These are phyloP conservation scores for Leccinum insolens DNA, from an alignment of 1,284 basidiomycete genomes.

Conservation along the genomic window DNA sequence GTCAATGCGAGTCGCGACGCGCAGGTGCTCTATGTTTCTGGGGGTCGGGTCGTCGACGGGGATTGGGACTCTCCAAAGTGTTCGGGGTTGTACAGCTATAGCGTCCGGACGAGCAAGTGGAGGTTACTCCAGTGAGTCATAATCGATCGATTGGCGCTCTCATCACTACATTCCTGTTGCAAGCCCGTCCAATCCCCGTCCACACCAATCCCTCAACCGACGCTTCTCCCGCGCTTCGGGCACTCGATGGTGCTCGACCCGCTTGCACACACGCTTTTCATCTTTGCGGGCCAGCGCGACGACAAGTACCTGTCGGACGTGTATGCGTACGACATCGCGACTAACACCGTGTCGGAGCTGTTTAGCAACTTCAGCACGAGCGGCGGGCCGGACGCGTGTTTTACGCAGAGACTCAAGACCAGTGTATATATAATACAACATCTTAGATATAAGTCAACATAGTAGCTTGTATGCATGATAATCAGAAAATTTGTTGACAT, in stretches of 20 bases:
- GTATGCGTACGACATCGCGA: conserved; percentile 68
- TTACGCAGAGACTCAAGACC: conserved; percentile 48
- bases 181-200: conserved; percentile 38
- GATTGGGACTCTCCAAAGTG: conserved; percentile 60
- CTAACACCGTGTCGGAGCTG: conserved; percentile 60
- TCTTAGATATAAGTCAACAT: background rate
- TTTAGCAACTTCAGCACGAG: conserved; percentile 57
- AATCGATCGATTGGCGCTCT: background rate
- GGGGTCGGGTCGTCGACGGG: conserved; percentile 72
- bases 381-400: conserved; percentile 69
- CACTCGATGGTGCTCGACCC: conserved; percentile 81
- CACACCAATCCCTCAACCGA: conserved; percentile 32
- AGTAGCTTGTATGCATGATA: too few relatives aligned
- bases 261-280: conserved; percentile 55
- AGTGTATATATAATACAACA: background rate
- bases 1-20: conserved; percentile 39
- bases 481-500: too few relatives aligned
- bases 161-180: background rate
- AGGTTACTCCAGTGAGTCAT: conserved; percentile 59
- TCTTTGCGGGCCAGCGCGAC: conserved; percentile 72
- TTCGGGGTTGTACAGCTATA: conserved; percentile 73
- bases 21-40: conserved; percentile 78
- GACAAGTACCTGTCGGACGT: conserved; percentile 67
- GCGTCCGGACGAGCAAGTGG: conserved; percentile 65
- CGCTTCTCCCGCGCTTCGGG: conserved; percentile 64